These are phyloP conservation scores for Prunus campanulata DNA, from an alignment of 306 rosid species.

Conservation along the genomic window DNA sequence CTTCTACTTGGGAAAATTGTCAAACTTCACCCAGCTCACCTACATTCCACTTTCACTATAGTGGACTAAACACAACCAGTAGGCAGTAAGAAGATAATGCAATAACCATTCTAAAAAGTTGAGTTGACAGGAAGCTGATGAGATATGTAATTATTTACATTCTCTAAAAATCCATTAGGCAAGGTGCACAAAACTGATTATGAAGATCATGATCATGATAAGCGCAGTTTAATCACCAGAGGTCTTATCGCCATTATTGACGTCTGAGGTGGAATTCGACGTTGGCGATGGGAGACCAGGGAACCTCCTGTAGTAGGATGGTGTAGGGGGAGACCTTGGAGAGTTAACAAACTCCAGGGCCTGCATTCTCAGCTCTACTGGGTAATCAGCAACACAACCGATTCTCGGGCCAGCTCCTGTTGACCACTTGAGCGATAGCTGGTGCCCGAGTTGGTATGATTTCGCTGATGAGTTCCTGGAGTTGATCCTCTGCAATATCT, in stretches of 20 bases:
- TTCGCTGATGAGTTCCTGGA: slow-evolving; percentile 63
- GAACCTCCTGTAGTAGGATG: slow-evolving; percentile 28
- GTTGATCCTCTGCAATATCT: slow-evolving; percentile 78
- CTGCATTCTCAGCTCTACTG: slow-evolving; percentile 67
- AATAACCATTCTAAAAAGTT: slow-evolving; percentile 24
- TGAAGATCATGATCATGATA: not conserved
- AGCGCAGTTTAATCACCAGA: slow-evolving; percentile 21
- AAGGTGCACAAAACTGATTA: slow-evolving; percentile 18
- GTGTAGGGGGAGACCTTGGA: slow-evolving; percentile 56
- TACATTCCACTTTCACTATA: not conserved
- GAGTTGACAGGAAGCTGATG: slow-evolving; percentile 23
- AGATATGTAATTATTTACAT: slow-evolving; percentile 7
- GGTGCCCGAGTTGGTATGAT: slow-evolving; percentile 83
- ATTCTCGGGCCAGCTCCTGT: slow-evolving; percentile 98
- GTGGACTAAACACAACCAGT: slow-evolving; percentile 14
- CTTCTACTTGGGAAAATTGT: not conserved
- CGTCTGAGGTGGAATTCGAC: slow-evolving; percentile 17
- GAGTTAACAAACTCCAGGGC: slow-evolving; percentile 82
- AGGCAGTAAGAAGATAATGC: not conserved
- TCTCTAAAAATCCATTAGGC: slow-evolving; percentile 19
- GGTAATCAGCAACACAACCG: slow-evolving; percentile 93
- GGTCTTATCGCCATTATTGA: slow-evolving; percentile 19
- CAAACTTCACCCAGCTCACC: not conserved
- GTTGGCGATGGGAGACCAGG: slow-evolving; percentile 41
- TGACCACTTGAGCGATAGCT: slow-evolving; percentile 78